phyloP scores from a whole-genome alignment of 371 early-diverging fungal species.

The Synchytrium microbalum region DNA sequence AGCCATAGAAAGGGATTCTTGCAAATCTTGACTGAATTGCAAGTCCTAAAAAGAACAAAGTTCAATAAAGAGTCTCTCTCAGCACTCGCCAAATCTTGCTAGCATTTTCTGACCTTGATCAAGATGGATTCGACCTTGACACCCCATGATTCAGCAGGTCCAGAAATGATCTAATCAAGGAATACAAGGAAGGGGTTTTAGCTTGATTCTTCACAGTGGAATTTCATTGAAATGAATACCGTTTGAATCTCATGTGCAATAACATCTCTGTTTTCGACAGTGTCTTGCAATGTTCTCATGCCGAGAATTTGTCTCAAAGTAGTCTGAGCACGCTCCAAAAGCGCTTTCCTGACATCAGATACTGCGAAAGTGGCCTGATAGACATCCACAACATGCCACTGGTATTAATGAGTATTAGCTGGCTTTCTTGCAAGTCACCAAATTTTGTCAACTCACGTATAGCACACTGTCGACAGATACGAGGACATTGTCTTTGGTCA shows the following conservation, averaged over 20 bases:
- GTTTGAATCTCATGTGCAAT: constrained; percentile 74
- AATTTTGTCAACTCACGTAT: constrained; percentile 41
- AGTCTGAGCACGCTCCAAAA: constrained; percentile 68
- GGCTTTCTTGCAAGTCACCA: too few relatives aligned
- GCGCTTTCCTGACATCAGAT: constrained; percentile 58
- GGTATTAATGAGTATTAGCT: not conserved
- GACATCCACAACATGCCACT: constrained; percentile 58
- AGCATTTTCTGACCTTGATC: too few relatives aligned
- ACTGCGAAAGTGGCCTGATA: constrained; percentile 72
- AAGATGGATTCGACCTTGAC: constrained; percentile 34
- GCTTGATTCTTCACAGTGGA: not conserved
- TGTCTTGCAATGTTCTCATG: constrained; percentile 50
- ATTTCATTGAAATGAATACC: too few relatives aligned
- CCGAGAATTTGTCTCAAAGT: constrained; percentile 41
- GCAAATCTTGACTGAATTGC: constrained; percentile 63
- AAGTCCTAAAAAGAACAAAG: too few relatives aligned
- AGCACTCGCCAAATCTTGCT: too few relatives aligned
- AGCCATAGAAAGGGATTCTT: constrained; percentile 78
- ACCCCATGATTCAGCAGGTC: constrained; percentile 30
- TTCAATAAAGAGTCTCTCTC: too few relatives aligned
- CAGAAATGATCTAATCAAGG: constrained; percentile 2
- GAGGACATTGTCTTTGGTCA: constrained; percentile 84
- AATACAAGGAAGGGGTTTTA: not conserved
- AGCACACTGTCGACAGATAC: constrained; percentile 76
- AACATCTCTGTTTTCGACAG: constrained; percentile 79